A percentile compares a stretch with the other conserved stretches of the same genome.
Conservation (phyloP, 179 eudicot genomes). For the Spergularia azorica region DNA sequence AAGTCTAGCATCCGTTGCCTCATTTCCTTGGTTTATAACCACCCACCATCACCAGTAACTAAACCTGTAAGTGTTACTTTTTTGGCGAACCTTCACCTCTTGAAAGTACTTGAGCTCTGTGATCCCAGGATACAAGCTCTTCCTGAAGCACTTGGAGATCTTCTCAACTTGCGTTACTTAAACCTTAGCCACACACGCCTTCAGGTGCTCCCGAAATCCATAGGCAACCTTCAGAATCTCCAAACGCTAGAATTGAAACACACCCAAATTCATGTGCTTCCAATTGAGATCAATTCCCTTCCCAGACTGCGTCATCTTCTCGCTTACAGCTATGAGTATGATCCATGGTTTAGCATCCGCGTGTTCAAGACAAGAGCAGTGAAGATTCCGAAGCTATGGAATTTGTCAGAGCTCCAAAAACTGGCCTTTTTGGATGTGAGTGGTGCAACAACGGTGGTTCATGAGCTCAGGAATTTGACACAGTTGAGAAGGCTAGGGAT, state of each 20-base stretch:
- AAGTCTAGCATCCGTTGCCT: slow-evolving; percentile 25
- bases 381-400: slow-evolving; percentile 5
- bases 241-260: slow-evolving; percentile 36
- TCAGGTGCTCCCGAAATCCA: slow-evolving; percentile 22
- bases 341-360: background rate
- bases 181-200: slow-evolving; percentile 31
- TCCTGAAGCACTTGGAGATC: slow-evolving; percentile 26
- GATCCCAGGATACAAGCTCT: slow-evolving; percentile 22
- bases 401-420: slow-evolving; percentile 22
- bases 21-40: background rate
- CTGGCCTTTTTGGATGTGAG: slow-evolving; percentile 24
- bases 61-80: background rate
- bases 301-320: slow-evolving; percentile 29
- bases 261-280: slow-evolving; percentile 23
- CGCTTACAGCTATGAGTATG: background rate
- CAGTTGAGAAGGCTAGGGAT: slow-evolving; percentile 32
- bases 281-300: slow-evolving; percentile 23
- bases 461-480: slow-evolving; percentile 18
- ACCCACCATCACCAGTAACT: background rate
- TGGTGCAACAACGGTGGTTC: background rate
- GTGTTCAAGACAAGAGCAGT: slow-evolving; percentile 7
- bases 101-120: slow-evolving; percentile 34
- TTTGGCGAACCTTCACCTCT: slow-evolving; percentile 4
- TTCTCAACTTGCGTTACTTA: slow-evolving; percentile 31
- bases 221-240: slow-evolving; percentile 33